Evolutionary conservation across 2,329 filamentous ascomycete genomes (phyloP), one percentile per base, ranked within the genome.

Genomic region (Bipolaris cookei): DNA sequence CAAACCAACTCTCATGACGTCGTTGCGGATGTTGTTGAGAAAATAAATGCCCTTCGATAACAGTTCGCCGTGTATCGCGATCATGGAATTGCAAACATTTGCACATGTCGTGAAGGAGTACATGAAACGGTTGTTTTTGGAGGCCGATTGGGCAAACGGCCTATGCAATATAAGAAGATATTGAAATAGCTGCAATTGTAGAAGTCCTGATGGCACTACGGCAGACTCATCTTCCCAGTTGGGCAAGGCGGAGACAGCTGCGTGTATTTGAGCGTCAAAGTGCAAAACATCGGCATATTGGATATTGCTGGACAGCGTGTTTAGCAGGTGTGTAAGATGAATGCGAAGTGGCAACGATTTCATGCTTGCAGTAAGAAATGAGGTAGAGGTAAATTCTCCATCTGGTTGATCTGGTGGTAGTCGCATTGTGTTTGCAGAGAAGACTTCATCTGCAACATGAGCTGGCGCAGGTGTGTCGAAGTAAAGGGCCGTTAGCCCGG

Each of bases 391-490:
- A 51, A 72, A 76, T 14, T 72, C 49, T 6, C 70, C 68, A 1
- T 62, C 25, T 4, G 71, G 66, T 48, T 64, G 58, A 16, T 63
- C 53, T 4, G 64, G 58, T 5, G 73, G 72, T 23, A 70, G 50
- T 18, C 70, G 61, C 18, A 58, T 52, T 8, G 58, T 62, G 8
- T 72, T 69, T 0, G 56, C 23, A 5, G 66, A 68, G 16, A 86
- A 73, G 7, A 81, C 79, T 28, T 81, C 78, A 56, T 86, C 82
- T 28, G 81, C 77, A 16, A 85, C 68, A 57, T 86, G 84, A 20
- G 77, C 69, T 1, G 83, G 82, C 4, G 79, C 70, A 7, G 76
- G 73, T 3, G 78, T 79, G 58, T 86, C 83, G 55, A 82, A 84
- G 37, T 83, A 80, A 2, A 78, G 58, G 1, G 68, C 67, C 44